A percentile compares a stretch with the other conserved stretches of the same genome.
phyloP scores from a whole-genome alignment of 2,329 filamentous ascomycete genomes.

The Parastagonospora nodorum region DNA sequence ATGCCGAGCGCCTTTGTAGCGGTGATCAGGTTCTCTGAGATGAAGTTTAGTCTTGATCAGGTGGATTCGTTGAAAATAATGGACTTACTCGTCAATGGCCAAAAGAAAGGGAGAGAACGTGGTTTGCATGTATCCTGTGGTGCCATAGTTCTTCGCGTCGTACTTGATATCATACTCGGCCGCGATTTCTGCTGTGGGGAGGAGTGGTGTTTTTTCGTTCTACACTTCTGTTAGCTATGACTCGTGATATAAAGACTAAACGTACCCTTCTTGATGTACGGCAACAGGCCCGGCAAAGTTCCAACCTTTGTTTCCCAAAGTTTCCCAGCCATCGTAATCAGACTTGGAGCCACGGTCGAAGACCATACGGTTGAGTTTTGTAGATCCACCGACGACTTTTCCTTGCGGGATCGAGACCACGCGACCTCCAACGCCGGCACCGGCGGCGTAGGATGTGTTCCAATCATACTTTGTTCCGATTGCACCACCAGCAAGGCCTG shows the following conservation, averaged over 20 bases:
- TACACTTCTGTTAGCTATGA: constrained; percentile 9
- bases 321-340: constrained; percentile 58
- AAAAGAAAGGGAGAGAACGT: constrained; percentile 17
- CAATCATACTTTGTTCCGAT: constrained; percentile 32
- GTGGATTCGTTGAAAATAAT: constrained; percentile 14
- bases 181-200: constrained; percentile 41
- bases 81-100: constrained; percentile 6
- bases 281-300: constrained; percentile 17
- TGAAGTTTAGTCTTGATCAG: constrained; percentile 10
- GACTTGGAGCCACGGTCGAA: constrained; percentile 34
- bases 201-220: constrained; percentile 24
- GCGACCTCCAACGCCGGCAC: constrained; percentile 15
- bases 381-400: constrained; percentile 36
- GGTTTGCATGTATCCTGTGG: constrained; percentile 8
- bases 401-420: constrained; percentile 18
- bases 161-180: constrained; percentile 12
- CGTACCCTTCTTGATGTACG: constrained; percentile 24
- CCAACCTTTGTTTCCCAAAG: constrained; percentile 58
- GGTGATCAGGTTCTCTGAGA: constrained; percentile 5
- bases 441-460: constrained; percentile 25
- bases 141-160: constrained; percentile 8
- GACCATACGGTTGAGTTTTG: constrained; percentile 39
- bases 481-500: constrained; percentile 21
- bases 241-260: background rate
- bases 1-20: too few relatives aligned